Conservation (phyloP, 2,329 filamentous ascomycete species). For the Endocalyx cinctus region DNA sequence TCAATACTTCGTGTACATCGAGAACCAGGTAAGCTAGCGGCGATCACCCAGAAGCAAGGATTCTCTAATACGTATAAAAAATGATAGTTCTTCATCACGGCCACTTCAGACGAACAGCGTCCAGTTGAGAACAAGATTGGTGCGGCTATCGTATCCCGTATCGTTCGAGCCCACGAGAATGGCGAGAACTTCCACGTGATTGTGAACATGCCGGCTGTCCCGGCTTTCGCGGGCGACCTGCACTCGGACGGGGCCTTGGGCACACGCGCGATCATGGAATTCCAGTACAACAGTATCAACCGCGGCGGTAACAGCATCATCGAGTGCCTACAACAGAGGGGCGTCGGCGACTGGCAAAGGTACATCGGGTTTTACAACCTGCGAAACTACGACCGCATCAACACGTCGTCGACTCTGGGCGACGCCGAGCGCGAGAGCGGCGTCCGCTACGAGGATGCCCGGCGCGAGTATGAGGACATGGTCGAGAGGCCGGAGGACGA, state of each 20-base stretch:
- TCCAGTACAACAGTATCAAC: conserved; percentile 76
- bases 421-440: conserved; percentile 58
- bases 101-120: conserved; percentile 63
- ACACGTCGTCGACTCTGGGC: conserved; percentile 58
- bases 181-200: conserved; percentile 69
- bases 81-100: conserved; percentile 84
- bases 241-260: conserved; percentile 67
- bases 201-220: conserved; percentile 73
- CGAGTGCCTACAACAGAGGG: conserved; percentile 60
- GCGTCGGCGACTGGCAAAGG: conserved; percentile 61
- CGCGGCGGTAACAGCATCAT: conserved; percentile 75
- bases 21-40: conserved; percentile 53
- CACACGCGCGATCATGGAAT: conserved; percentile 84
- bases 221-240: conserved; percentile 77
- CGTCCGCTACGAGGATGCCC: conserved; percentile 62
- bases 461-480: conserved; percentile 58
- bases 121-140: conserved; percentile 77
- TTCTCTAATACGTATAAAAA: too few species aligned
- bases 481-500: conserved; percentile 35
- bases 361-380: conserved; percentile 86
- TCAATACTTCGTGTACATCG: conserved; percentile 72
- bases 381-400: conserved; percentile 79
- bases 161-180: conserved; percentile 63
- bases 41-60: too few species aligned
- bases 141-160: conserved; percentile 71